Evolutionary conservation across 176 grass and related monocot species (phyloP).

Genomic region (Oryza meyeriana): DNA sequence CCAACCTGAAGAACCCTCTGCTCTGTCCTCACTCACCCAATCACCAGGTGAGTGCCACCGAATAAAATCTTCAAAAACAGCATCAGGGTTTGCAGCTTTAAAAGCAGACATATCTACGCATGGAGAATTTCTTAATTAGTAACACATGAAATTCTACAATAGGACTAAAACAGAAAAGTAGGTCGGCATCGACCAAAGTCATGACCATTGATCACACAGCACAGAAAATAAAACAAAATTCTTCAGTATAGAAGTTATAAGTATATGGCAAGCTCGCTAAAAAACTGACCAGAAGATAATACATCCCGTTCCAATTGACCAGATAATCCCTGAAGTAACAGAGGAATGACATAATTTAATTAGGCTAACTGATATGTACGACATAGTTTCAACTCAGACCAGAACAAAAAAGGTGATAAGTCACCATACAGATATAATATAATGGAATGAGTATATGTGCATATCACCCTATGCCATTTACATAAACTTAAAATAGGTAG

Average conservation of each 20-base stretch:
- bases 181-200: background rate
- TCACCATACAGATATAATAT: background rate
- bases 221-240: slow-evolving; percentile 34
- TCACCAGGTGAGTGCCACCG: slow-evolving; percentile 97
- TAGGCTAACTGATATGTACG: background rate
- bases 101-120: slow-evolving; percentile 98
- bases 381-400: slow-evolving; percentile 1
- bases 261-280: slow-evolving; percentile 4
- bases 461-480: background rate
- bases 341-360: slow-evolving; percentile 34
- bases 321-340: slow-evolving; percentile 67
- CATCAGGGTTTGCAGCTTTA: slow-evolving; percentile 97
- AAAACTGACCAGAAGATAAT: slow-evolving; percentile 76
- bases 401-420: background rate
- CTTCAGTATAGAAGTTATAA: slow-evolving; percentile 4
- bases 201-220: background rate
- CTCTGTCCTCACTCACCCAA: slow-evolving; percentile 61
- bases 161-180: background rate
- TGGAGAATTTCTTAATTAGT: slow-evolving; percentile 29
- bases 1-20: slow-evolving; percentile 53
- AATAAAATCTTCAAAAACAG: slow-evolving; percentile 98
- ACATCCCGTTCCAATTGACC: slow-evolving; percentile 94
- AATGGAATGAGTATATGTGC: background rate
- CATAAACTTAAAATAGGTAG: background rate
- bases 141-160: background rate